Conservation (phyloP, 108 stramenopile species). For the Stephanodiscus minutulus region DNA sequence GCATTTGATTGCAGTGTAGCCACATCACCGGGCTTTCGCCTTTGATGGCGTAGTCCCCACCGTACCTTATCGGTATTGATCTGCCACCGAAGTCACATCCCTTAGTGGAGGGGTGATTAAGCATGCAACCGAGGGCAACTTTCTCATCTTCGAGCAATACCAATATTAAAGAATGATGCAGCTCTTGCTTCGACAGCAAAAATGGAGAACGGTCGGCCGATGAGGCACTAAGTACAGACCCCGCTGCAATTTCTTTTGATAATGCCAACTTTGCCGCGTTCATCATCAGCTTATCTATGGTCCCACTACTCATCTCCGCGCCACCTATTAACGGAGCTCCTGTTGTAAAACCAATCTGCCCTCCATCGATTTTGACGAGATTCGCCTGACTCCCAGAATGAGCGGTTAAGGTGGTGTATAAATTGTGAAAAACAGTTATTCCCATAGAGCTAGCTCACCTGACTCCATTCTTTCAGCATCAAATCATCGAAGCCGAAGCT, state of each 20-base stretch:
- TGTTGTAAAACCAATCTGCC: constrained; percentile 19
- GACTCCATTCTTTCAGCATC: constrained; percentile 84
- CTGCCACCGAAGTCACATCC: constrained; percentile 54
- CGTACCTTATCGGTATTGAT: constrained; percentile 62
- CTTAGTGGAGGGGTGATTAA: constrained; percentile 76
- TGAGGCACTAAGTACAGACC: constrained; percentile 67
- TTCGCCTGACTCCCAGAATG: constrained; percentile 68
- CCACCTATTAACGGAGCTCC: constrained; percentile 26
- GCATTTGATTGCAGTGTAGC: constrained; percentile 62
- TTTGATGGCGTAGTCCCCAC: constrained; percentile 76
- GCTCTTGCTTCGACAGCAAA: constrained; percentile 74
- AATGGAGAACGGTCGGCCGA: constrained; percentile 65
- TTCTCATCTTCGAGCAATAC: constrained; percentile 67
- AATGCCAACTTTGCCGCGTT: constrained; percentile 19
- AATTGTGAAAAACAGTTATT: no score
- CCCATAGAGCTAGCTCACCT: no score
- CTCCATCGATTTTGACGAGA: constrained; percentile 47
- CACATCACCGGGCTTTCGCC: constrained; percentile 67
- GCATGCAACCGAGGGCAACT: constrained; percentile 60
- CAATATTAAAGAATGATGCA: constrained; percentile 76
- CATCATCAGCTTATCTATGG: constrained; percentile 36
- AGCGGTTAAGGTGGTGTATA: no score
- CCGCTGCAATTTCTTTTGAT: constrained; percentile 17
- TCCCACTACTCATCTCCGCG: constrained; percentile 5
- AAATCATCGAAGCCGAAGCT: constrained; percentile 71